phyloP scores from a whole-genome alignment of 495 filamentous ascomycete genomes.

The Cercophora sp. region DNA sequence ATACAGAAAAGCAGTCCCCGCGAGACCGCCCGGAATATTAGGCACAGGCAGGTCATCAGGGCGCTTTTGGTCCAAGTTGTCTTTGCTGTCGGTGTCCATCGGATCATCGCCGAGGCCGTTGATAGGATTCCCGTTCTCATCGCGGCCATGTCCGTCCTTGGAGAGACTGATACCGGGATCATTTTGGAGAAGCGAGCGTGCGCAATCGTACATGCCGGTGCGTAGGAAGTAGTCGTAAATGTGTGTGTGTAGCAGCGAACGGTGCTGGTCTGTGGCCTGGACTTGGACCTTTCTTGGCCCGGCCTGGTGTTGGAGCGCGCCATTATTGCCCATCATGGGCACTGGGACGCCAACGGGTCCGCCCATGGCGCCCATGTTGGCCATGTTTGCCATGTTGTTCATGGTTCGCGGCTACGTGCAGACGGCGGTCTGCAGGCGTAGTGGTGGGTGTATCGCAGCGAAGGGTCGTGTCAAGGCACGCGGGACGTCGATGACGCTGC shows the following conservation, averaged over 20 bases:
- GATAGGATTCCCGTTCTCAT: constrained; percentile 56
- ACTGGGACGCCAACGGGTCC: constrained; percentile 59
- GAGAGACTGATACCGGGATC: constrained; percentile 53
- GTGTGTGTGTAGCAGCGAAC: constrained; percentile 74
- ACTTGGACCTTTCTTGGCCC: constrained; percentile 22
- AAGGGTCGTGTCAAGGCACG: neutral
- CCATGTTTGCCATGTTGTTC: constrained; percentile 56
- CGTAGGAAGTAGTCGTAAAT: constrained; percentile 96
- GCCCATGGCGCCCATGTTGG: constrained; percentile 61
- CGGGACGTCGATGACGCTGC: constrained; percentile 1
- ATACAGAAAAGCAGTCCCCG: constrained; percentile 74
- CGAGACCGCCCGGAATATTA: constrained; percentile 58
- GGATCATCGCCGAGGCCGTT: constrained; percentile 76
- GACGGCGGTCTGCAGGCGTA: constrained; percentile 28
- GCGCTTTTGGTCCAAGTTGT: constrained; percentile 64
- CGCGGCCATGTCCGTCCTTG: constrained; percentile 55
- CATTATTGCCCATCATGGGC: constrained; percentile 73
- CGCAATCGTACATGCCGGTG: constrained; percentile 74
- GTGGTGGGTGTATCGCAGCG: constrained; percentile 17
- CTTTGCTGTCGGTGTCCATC: constrained; percentile 81
- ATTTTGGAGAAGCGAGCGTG: constrained; percentile 65
- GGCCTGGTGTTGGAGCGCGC: constrained; percentile 39
- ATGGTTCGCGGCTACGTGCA: constrained; percentile 42
- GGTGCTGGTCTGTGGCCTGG: constrained; percentile 34
- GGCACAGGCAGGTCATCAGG: constrained; percentile 78